These are phyloP conservation scores for Tetradesmus lagerheimii DNA, from an alignment of 139 green algal genomes.

Conservation along the genomic window DNA sequence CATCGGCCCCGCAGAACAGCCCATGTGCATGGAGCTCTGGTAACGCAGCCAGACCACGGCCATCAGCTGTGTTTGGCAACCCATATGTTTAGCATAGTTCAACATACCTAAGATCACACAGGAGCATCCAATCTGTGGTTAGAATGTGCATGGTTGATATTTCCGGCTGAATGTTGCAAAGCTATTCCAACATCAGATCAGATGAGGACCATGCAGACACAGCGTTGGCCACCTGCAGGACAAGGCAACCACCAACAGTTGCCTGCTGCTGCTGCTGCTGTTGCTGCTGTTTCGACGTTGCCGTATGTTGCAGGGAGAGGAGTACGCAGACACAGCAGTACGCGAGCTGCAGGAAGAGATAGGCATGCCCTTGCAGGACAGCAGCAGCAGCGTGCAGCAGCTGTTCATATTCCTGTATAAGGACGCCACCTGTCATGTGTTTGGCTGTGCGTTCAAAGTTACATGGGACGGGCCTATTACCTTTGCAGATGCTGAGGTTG, in stretches of 20 bases:
- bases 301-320: slow-evolving; percentile 45
- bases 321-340: slow-evolving; percentile 54
- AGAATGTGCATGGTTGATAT: too few species aligned
- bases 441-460: slow-evolving; percentile 49
- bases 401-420: slow-evolving; percentile 57
- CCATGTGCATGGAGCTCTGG: not conserved
- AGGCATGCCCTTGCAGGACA: not conserved
- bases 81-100: too few species aligned
- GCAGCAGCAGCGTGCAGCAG: slow-evolving; percentile 28
- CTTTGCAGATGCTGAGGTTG: slow-evolving; percentile 52
- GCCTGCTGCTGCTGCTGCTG: not conserved
- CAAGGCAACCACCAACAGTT: too few species aligned
- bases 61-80: too few species aligned
- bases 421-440: slow-evolving; percentile 53
- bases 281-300: not conserved
- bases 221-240: too few species aligned
- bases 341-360: slow-evolving; percentile 58
- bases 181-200: too few species aligned
- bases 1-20: too few species aligned
- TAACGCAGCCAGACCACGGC: too few species aligned
- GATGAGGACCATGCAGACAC: too few species aligned
- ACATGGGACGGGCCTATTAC: slow-evolving; percentile 37
- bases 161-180: too few species aligned
- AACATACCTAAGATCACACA: too few species aligned
- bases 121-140: too few species aligned